A percentile compares a stretch with the other conserved stretches of the same genome.
These are phyloP conservation scores for Ogataea methanolica DNA, from an alignment of 805 yeast genomes.

Conservation along the genomic window DNA sequence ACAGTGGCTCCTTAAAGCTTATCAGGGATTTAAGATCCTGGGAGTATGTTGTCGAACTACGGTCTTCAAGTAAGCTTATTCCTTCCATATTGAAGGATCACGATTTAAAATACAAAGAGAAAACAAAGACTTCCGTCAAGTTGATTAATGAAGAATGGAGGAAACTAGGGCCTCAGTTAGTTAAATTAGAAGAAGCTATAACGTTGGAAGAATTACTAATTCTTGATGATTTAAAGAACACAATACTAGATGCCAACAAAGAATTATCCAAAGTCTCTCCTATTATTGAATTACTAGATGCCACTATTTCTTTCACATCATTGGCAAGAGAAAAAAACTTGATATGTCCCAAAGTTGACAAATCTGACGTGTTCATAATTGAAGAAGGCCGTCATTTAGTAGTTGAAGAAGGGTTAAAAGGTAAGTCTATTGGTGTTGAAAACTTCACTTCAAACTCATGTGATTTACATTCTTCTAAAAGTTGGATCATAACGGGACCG, in stretches of 20 bases:
- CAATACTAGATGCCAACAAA: conserved; percentile 40
- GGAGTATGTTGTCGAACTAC: conserved; percentile 24
- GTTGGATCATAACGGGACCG: conserved; percentile 80
- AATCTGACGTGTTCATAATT: conserved; percentile 44
- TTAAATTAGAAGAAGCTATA: conserved; percentile 43
- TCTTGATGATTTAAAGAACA: conserved; percentile 42
- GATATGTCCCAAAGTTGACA: conserved; percentile 58
- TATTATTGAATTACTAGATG: conserved; percentile 62
- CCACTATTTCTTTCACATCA: conserved; percentile 64
- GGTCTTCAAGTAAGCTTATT: conserved; percentile 23
- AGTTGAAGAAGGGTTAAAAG: conserved; percentile 69
- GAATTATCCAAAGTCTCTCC: conserved; percentile 46
- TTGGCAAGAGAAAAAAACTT: conserved; percentile 66
- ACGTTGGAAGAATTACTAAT: conserved; percentile 50
- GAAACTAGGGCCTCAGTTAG: conserved; percentile 44
- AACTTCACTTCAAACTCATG: conserved; percentile 49
- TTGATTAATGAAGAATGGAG: conserved; percentile 48
- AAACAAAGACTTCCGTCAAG: conserved; percentile 23
- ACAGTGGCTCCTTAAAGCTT: conserved; percentile 19
- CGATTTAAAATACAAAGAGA: conserved; percentile 18
- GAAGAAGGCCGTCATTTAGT: conserved; percentile 76
- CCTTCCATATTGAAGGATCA: conserved; percentile 10
- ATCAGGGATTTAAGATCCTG: conserved; percentile 23
- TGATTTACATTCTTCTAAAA: conserved; percentile 21
- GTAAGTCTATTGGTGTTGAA: conserved; percentile 34